phyloP scores from a whole-genome alignment of 2,329 filamentous ascomycete genomes.

The Colletotrichum sp. region DNA sequence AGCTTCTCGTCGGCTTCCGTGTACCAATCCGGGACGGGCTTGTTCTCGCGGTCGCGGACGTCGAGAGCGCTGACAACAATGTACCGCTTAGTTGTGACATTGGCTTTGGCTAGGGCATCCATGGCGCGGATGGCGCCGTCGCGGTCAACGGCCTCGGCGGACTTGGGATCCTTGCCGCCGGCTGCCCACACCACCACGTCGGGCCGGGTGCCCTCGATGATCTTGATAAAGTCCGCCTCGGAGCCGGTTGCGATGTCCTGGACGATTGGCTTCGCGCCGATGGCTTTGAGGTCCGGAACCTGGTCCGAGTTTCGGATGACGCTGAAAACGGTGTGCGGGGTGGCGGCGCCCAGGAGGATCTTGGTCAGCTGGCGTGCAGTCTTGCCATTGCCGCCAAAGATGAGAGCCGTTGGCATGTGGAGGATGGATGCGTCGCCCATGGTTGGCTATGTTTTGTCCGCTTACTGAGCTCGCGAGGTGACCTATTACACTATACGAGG shows the following conservation, averaged over 20 bases:
- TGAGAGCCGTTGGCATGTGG: conserved; percentile 26
- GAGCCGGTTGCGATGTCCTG: conserved; percentile 43
- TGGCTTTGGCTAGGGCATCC: conserved; percentile 43
- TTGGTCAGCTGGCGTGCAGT: conserved; percentile 25
- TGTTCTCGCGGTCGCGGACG: conserved; percentile 40
- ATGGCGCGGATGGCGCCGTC: conserved; percentile 49
- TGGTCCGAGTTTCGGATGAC: conserved; percentile 35
- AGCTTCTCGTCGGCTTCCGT: conserved; percentile 36
- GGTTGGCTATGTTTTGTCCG: background rate
- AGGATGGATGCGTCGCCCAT: conserved; percentile 22
- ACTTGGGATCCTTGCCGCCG: conserved; percentile 34
- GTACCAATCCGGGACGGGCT: conserved; percentile 46
- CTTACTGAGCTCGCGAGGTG: background rate
- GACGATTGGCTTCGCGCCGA: conserved; percentile 46
- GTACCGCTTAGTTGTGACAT: conserved; percentile 42
- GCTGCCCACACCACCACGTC: conserved; percentile 37
- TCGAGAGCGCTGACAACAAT: conserved; percentile 50
- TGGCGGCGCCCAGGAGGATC: conserved; percentile 18
- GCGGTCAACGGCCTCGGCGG: conserved; percentile 47
- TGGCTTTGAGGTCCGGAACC: conserved; percentile 33
- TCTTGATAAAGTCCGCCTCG: conserved; percentile 38
- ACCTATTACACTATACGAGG: background rate
- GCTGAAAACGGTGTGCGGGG: conserved; percentile 26
- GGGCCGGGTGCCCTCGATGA: conserved; percentile 35
- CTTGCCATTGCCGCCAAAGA: conserved; percentile 30